Percentiles rank a stretch among this genome's conserved stretches.
Evolutionary conservation across 768 basidiomycete genomes (phyloP).

Genomic region (Kwoniella newhampshirensis): DNA sequence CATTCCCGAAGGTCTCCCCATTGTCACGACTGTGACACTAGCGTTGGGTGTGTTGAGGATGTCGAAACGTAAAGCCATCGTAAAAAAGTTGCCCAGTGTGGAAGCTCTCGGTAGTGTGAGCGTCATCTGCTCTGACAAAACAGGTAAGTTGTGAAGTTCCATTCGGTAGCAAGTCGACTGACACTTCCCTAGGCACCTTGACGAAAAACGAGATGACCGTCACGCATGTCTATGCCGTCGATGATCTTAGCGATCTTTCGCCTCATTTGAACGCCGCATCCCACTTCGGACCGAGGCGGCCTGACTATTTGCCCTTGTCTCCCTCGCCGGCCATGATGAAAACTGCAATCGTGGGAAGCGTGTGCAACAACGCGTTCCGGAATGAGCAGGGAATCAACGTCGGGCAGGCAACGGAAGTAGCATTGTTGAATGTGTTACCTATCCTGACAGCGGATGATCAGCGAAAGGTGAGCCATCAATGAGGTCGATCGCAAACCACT

Average conservation of each 20-base stretch:
- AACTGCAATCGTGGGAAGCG: conserved; percentile 73
- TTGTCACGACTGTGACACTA: conserved; percentile 95
- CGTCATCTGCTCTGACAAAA: conserved; percentile 98
- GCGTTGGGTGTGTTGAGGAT: conserved; percentile 91
- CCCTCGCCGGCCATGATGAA: conserved; percentile 68
- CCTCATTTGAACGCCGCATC: conserved; percentile 56
- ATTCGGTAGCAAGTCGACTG: not conserved
- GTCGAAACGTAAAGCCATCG: conserved; percentile 92
- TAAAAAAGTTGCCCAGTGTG: conserved; percentile 93
- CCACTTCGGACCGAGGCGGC: conserved; percentile 38
- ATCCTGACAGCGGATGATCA: conserved; percentile 69
- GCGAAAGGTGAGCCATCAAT: conserved; percentile 61
- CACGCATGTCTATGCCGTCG: conserved; percentile 80
- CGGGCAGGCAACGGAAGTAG: conserved; percentile 92
- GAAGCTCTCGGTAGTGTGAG: conserved; percentile 90
- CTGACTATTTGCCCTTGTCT: conserved; percentile 50
- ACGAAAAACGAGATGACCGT: conserved; percentile 97
- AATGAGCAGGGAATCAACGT: conserved; percentile 72
- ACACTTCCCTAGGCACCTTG: conserved; percentile 67
- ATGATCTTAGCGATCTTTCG: conserved; percentile 72
- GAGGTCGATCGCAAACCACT: not conserved
- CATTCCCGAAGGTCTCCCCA: conserved; percentile 93
- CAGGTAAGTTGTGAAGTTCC: conserved; percentile 66
- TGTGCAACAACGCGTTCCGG: conserved; percentile 85
- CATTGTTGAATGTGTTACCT: conserved; percentile 74